These are phyloP conservation scores for Salix caprea DNA, from an alignment of 345 rosid genomes.

Conservation along the genomic window DNA sequence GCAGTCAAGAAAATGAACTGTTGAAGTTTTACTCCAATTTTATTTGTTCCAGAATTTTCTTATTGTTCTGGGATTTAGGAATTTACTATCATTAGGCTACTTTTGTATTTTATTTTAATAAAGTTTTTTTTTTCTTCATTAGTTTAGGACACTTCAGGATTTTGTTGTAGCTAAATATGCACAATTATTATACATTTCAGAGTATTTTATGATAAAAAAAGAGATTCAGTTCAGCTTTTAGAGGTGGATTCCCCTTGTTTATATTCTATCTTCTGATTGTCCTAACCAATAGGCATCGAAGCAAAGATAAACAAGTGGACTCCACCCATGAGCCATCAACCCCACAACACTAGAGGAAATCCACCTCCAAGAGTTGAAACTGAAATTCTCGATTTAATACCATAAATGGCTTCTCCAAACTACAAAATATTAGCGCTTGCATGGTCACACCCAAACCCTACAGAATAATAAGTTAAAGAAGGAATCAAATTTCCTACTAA, in stretches of 20 bases:
- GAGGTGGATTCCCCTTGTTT: background rate
- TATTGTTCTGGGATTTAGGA: background rate
- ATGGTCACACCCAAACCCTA: no score
- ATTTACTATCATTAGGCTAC: background rate
- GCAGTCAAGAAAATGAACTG: background rate
- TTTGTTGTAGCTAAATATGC: background rate
- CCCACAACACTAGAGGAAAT: background rate
- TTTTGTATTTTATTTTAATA: background rate
- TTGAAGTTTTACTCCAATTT: background rate
- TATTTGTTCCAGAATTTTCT: background rate
- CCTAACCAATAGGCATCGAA: no score
- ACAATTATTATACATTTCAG: background rate
- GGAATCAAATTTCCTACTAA: no score
- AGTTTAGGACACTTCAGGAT: background rate
- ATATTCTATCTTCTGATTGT: no score
- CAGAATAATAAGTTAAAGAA: no score
- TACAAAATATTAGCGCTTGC: no score
- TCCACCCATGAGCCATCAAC: no score
- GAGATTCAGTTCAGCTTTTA: background rate
- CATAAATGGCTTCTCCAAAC: background rate
- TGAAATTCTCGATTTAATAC: background rate
- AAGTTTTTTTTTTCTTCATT: background rate
- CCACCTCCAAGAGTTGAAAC: background rate
- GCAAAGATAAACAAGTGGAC: no score
- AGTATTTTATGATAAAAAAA: background rate